These are phyloP conservation scores for Colletotrichum endophyticum DNA, from an alignment of 2,329 filamentous ascomycete species.

Conservation along the genomic window DNA sequence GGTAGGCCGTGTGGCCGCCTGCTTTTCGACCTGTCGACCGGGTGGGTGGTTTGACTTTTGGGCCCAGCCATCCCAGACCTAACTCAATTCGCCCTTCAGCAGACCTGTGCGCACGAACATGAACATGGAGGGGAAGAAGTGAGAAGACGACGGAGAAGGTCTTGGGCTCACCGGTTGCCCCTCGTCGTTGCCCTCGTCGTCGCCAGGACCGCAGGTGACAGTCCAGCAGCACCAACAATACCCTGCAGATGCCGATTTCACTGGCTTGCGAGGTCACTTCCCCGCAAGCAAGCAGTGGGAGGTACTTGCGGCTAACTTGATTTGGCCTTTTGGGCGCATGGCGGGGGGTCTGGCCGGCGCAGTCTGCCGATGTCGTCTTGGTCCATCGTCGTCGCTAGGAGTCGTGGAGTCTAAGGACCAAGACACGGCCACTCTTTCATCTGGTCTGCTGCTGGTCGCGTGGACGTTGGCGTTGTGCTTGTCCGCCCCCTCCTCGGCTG, in stretches of 20 bases:
- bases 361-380: not conserved
- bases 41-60: not conserved
- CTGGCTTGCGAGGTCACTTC: not conserved
- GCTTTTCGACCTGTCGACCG: not conserved
- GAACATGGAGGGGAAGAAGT: not conserved
- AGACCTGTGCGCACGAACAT: not conserved
- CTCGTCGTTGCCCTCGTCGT: not conserved
- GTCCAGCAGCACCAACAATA: not conserved
- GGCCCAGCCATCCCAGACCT: not conserved
- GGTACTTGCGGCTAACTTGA: not conserved
- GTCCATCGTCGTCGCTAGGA: not conserved
- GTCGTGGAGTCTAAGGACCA: not conserved
- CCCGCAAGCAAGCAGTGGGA: conserved; percentile 6
- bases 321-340: not conserved
- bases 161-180: not conserved
- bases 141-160: not conserved
- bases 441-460: not conserved
- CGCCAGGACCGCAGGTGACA: not conserved
- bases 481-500: not conserved
- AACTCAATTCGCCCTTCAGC: not conserved
- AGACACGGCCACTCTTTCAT: not conserved
- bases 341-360: not conserved
- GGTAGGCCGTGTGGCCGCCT: not conserved
- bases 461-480: not conserved
- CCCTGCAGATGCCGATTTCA: not conserved